Evolutionary conservation across 306 rosid species (phyloP).

Genomic region (Vigna trinervia): DNA sequence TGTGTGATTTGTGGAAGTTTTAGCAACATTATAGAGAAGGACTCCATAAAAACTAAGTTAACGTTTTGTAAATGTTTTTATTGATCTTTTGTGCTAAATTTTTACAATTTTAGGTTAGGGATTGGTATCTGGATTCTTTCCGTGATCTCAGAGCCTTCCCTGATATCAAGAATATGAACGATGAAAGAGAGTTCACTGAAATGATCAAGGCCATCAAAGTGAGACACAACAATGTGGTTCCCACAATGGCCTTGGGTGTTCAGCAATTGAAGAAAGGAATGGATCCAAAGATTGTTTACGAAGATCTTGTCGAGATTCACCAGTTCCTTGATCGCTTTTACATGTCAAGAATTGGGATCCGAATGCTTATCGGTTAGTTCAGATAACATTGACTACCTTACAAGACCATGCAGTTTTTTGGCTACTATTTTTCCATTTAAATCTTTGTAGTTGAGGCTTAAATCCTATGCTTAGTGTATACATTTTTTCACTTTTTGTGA

Average conservation of each 20-base stretch:
- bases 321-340: constrained; percentile 94
- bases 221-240: constrained; percentile 98
- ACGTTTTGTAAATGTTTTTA: background rate
- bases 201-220: constrained; percentile 96
- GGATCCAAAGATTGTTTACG: constrained; percentile 55
- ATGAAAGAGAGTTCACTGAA: constrained; percentile 78
- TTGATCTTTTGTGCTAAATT: constrained; percentile 31
- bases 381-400: constrained; percentile 14
- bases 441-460: background rate
- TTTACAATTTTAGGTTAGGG: constrained; percentile 70
- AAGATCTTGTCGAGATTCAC: constrained; percentile 82
- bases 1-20: background rate
- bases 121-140: constrained; percentile 95
- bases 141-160: constrained; percentile 88
- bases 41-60: too few species aligned
- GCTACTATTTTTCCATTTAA: constrained; percentile 6
- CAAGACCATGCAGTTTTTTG: constrained; percentile 15
- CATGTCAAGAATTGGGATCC: constrained; percentile 98
- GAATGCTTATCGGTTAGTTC: constrained; percentile 90
- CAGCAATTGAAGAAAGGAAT: constrained; percentile 87
- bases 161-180: constrained; percentile 68
- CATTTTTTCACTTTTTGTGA: constrained; percentile 28
- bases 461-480: background rate
- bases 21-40: background rate
- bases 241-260: constrained; percentile 95